Conservation (phyloP, 192 early-diverging fungal species). For the Chytriomyces confervae region DNA sequence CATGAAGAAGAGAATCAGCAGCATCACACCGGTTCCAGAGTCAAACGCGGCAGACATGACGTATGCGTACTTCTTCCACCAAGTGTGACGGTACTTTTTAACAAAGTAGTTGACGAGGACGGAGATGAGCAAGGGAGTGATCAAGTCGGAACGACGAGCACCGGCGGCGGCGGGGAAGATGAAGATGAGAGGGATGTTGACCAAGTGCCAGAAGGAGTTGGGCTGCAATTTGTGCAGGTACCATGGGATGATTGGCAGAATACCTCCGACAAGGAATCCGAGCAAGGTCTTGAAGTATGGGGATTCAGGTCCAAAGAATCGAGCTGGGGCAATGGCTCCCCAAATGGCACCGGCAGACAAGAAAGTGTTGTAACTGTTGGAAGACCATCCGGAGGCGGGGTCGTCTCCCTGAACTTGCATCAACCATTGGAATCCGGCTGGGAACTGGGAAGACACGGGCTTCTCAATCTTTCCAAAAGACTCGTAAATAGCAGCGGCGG, state of each 20-base stretch:
- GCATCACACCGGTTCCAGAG: constrained; percentile 53
- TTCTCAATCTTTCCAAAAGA: neutral
- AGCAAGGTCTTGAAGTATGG: constrained; percentile 19
- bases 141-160: neutral
- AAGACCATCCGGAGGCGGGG: no score
- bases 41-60: constrained; percentile 66
- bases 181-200: constrained; percentile 33
- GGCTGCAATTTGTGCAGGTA: constrained; percentile 17
- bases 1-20: constrained; percentile 29
- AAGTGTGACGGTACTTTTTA: constrained; percentile 20
- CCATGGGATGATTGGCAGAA: constrained; percentile 33
- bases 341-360: constrained; percentile 42
- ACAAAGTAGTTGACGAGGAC: constrained; percentile 18
- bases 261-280: constrained; percentile 34
- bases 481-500: neutral
- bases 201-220: constrained; percentile 16
- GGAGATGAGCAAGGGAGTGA: neutral
- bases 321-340: constrained; percentile 41
- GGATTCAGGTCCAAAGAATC: constrained; percentile 34
- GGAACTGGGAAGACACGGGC: no score
- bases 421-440: no score
- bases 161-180: constrained; percentile 10
- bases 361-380: constrained; percentile 14
- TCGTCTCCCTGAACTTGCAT: no score
- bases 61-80: constrained; percentile 73